phyloP scores from a whole-genome alignment of 805 yeast genomes.

The Maudiozyma bulderi region DNA sequence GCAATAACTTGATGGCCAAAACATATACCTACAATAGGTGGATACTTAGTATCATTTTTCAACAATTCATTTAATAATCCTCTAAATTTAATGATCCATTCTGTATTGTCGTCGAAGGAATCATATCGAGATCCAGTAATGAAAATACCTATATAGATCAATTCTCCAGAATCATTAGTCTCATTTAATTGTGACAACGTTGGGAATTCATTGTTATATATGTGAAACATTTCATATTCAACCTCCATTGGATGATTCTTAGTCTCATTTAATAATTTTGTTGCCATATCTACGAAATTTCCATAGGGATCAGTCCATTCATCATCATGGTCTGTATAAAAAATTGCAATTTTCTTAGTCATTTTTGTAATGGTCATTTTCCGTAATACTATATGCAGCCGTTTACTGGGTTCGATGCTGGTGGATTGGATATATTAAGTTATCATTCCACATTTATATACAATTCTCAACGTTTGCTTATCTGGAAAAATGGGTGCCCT shows the following conservation, averaged over 20 bases:
- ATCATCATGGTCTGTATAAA: constrained; percentile 19
- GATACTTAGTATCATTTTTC: constrained; percentile 9
- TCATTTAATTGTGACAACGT: constrained; percentile 8
- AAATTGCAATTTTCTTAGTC: constrained; percentile 16
- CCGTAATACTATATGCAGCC: too few relatives aligned
- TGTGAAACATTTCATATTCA: constrained; percentile 15
- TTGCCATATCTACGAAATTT: constrained; percentile 21
- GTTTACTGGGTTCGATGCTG: too few relatives aligned
- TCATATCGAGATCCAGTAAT: constrained; percentile 43
- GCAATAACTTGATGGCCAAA: constrained; percentile 81
- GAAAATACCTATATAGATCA: constrained; percentile 30
- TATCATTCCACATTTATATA: too few relatives aligned
- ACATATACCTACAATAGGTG: constrained; percentile 65
- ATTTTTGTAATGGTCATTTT: not conserved
- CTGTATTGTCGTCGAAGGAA: constrained; percentile 30
- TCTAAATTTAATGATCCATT: constrained; percentile 36
- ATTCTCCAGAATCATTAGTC: constrained; percentile 5
- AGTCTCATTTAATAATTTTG: constrained; percentile 11
- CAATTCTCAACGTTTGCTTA: too few relatives aligned
- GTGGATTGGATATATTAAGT: too few relatives aligned
- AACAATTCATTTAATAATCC: constrained; percentile 23
- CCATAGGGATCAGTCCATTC: constrained; percentile 20
- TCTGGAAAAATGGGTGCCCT: too few relatives aligned
- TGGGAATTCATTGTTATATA: constrained; percentile 20
- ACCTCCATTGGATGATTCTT: constrained; percentile 5